A percentile compares a stretch with the other conserved stretches of the same genome.
phyloP scores from a whole-genome alignment of 2,329 filamentous ascomycete genomes.

The Periconia digitata region DNA sequence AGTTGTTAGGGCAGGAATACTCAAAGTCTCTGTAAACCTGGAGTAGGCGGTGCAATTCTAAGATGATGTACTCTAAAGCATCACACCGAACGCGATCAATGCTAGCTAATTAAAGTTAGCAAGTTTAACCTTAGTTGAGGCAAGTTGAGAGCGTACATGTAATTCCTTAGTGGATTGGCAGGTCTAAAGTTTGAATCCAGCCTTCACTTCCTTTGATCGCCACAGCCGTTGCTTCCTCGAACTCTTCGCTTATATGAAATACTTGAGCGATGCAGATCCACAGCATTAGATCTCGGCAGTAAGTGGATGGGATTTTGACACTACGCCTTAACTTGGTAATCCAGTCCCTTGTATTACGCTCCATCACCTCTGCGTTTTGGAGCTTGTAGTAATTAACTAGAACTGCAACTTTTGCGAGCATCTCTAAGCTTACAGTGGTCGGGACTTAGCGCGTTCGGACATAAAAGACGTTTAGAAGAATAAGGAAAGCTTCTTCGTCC shows the following conservation, averaged over 20 bases:
- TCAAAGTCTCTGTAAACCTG: conserved; percentile 3
- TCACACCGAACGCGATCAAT: conserved; percentile 6
- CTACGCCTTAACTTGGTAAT: conserved; percentile 25
- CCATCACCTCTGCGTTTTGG: conserved; percentile 43
- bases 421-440: conserved; percentile 40
- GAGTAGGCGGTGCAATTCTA: conserved; percentile 3
- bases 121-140: conserved; percentile 5
- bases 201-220: conserved; percentile 10
- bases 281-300: conserved; percentile 19
- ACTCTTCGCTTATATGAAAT: conserved; percentile 11
- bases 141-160: conserved; percentile 7
- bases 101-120: conserved; percentile 6
- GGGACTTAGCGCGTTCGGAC: conserved; percentile 46
- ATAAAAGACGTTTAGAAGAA: conserved; percentile 52
- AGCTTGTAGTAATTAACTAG: conserved; percentile 50
- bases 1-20: conserved; percentile 3
- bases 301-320: conserved; percentile 7
- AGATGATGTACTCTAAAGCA: conserved; percentile 5
- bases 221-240: conserved; percentile 11
- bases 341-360: conserved; percentile 48
- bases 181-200: conserved; percentile 2
- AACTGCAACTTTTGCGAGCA: conserved; percentile 48
- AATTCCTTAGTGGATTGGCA: conserved; percentile 6
- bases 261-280: conserved; percentile 27
- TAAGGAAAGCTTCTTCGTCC: conserved; percentile 45